These are phyloP conservation scores for Rhodamnia rubescens DNA, from an alignment of 345 rosid species.

Conservation along the genomic window DNA sequence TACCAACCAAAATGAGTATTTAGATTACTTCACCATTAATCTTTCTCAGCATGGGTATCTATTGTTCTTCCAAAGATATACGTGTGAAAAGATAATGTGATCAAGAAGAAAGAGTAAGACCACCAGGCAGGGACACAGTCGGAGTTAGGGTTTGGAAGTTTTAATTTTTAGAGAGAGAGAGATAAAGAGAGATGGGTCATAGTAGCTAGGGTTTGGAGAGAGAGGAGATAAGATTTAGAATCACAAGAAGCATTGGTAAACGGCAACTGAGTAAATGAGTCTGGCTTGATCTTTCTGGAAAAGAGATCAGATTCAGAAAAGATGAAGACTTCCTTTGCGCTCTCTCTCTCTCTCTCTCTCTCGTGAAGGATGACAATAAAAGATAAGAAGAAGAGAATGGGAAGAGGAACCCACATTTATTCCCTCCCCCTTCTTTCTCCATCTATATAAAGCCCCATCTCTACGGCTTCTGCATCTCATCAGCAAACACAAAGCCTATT, in stretches of 20 bases:
- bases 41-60: background rate
- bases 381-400: background rate
- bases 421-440: background rate
- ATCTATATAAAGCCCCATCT: background rate
- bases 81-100: background rate
- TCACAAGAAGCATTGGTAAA: background rate
- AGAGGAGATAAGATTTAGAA: background rate
- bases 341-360: background rate
- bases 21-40: background rate
- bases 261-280: background rate
- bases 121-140: background rate
- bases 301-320: background rate
- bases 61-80: background rate
- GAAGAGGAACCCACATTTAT: background rate
- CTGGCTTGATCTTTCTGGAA: background rate
- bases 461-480: background rate
- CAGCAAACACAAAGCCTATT: background rate
- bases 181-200: background rate
- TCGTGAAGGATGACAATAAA: background rate
- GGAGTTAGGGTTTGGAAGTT: background rate
- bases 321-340: background rate
- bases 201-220: too few species aligned
- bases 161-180: background rate
- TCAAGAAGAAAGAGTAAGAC: background rate
- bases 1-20: background rate